Base-by-base conservation (phyloP, 2,329 filamentous ascomycete genomes). In the Ophiostoma sp. region DNA sequence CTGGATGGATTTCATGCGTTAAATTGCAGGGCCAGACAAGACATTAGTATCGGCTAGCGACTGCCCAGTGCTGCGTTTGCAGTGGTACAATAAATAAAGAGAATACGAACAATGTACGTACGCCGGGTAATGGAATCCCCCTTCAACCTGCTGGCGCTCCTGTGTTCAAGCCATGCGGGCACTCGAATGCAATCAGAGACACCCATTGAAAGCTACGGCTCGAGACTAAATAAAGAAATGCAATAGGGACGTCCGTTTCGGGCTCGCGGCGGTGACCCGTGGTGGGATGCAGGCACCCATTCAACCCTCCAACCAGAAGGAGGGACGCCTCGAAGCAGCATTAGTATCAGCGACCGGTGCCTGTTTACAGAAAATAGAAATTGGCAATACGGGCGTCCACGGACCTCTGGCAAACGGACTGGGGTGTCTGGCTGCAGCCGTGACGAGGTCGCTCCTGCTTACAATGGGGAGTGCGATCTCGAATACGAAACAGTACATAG, bases 401-500 rank as follows among this genome's bases (percentile, higher is more conserved):
- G 39, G 44, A 17, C 44, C 44, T 52, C 48, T 23, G 17, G 39
- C 39, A 41, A 5, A 15, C 39, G 10, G 39, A 10, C 39, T 41
- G 1, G 10, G 39, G 10, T 41, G 10, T 41, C 10, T 41, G 27
- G 39, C 39, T 20, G 48, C 20, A 52, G 39, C 48, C 17, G 17
- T n/a, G 48, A 41, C 39, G 15, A 52, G 48, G 20, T 23, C 20
- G 48, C 27, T 23, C 48, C 5, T 23, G 17, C 48, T n/a, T 20
- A 17, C 20, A 52, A 52, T 4, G 48, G 48, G 5, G 52, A 23
- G 52, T 57, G 27, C 27, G 52, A 27, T 4, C 52, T 31, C 52
- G 23, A 57, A 57, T 57, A 57, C n/a, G 52, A 57, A 57, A 57
- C 52, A 27, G 23, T n/a, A n/a, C n/a, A n/a, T n/a, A n/a, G n/a